Percentiles rank a stretch among this genome's conserved stretches.
Conservation (phyloP, 495 filamentous ascomycete genomes). For the Lophium mytilinum region DNA sequence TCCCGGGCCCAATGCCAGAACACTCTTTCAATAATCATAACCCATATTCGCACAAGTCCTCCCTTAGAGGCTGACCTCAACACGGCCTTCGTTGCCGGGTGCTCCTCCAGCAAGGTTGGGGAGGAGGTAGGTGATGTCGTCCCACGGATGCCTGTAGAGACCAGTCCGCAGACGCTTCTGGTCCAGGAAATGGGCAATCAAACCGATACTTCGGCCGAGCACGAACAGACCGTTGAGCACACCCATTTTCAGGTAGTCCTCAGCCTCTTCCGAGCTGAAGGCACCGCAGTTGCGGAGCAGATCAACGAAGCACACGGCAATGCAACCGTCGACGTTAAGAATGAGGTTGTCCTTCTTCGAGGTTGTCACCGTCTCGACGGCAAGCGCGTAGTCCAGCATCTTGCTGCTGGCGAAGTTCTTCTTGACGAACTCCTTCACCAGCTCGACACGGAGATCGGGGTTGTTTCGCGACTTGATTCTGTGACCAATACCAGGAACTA, state of each 20-base stretch:
- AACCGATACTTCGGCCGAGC: slow-evolving; percentile 87
- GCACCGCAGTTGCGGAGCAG: slow-evolving; percentile 96
- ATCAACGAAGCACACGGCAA: slow-evolving; percentile 98
- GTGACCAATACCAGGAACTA: slow-evolving; percentile 95
- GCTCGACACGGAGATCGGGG: slow-evolving; percentile 97
- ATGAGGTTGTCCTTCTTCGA: slow-evolving; percentile 99
- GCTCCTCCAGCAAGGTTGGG: slow-evolving; percentile 21
- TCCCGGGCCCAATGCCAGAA: not conserved
- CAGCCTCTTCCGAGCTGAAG: slow-evolving; percentile 74
- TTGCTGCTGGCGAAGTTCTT: slow-evolving; percentile 96
- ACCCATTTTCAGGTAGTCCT: slow-evolving; percentile 86
- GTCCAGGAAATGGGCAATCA: slow-evolving; percentile 99
- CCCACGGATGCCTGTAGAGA: slow-evolving; percentile 97
- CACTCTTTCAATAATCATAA: not conserved
- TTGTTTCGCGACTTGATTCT: slow-evolving; percentile 99
- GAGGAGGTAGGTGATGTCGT: slow-evolving; percentile 37
- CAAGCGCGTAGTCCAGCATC: slow-evolving; percentile 95
- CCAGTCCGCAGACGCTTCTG: slow-evolving; percentile 98
- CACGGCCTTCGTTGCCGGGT: slow-evolving; percentile 26
- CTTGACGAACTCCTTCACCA: slow-evolving; percentile 96
- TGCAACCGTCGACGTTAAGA: slow-evolving; percentile 95
- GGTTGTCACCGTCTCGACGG: slow-evolving; percentile 94
- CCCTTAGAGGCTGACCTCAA: slow-evolving; percentile 23
- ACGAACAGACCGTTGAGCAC: slow-evolving; percentile 99
- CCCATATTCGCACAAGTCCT: not conserved